Evolutionary conservation across 2,329 filamentous ascomycete genomes (phyloP).

Genomic region (Dothistroma pini): DNA sequence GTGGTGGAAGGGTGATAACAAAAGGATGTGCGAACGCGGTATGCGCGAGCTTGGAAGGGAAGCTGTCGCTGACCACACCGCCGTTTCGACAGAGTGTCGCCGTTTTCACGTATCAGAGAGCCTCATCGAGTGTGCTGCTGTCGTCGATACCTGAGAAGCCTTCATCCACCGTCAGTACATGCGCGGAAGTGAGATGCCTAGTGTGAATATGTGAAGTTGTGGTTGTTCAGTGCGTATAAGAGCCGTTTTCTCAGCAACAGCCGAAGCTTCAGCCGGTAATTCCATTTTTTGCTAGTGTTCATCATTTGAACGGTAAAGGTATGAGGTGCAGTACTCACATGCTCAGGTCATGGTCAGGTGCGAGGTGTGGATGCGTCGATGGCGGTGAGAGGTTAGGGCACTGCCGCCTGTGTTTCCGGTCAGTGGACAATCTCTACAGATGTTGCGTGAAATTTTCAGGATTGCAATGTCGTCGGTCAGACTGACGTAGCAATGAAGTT

Average conservation of each 20-base stretch:
- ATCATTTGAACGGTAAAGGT: slow-evolving; percentile 18
- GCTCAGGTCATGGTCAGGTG: not conserved
- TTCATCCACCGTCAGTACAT: not conserved
- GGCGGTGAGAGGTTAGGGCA: not conserved
- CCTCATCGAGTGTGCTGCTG: too few relatives aligned
- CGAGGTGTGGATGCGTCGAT: not conserved
- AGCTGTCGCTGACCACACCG: too few relatives aligned
- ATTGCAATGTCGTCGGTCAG: slow-evolving; percentile 17
- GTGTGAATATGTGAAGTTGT: not conserved
- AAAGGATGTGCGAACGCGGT: slow-evolving; percentile 29
- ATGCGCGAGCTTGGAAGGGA: slow-evolving; percentile 17
- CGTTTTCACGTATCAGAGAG: too few relatives aligned
- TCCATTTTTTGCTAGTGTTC: slow-evolving; percentile 26
- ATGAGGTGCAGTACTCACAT: slow-evolving; percentile 4
- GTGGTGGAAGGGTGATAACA: slow-evolving; percentile 25
- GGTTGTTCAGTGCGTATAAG: not conserved
- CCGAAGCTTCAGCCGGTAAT: slow-evolving; percentile 27
- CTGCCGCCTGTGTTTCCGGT: not conserved
- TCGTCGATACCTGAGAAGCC: not conserved
- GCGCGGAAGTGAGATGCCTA: not conserved
- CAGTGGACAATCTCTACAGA: not conserved
- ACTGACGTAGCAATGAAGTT: slow-evolving; percentile 31
- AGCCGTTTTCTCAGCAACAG: slow-evolving; percentile 17
- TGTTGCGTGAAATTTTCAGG: not conserved
- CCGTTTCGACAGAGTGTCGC: too few relatives aligned